These are phyloP conservation scores for Daldinia caldariorum DNA, from an alignment of 495 filamentous ascomycete species.

Conservation along the genomic window DNA sequence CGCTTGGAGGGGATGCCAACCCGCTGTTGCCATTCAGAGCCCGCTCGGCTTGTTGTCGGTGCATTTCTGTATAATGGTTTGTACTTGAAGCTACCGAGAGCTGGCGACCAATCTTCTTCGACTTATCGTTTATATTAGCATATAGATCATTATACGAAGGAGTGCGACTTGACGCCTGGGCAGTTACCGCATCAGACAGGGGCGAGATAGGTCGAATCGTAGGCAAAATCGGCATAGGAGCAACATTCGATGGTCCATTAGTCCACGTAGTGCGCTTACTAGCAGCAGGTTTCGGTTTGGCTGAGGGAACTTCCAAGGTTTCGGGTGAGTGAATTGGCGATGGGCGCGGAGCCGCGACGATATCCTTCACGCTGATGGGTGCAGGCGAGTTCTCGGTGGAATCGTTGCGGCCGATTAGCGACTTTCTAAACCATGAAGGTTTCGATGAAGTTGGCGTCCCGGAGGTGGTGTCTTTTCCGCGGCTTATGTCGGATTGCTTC, in stretches of 20 bases:
- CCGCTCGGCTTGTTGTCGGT: slow-evolving; percentile 90
- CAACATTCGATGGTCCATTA: slow-evolving; percentile 80
- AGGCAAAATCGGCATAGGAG: slow-evolving; percentile 97
- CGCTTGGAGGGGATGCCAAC: slow-evolving; percentile 69
- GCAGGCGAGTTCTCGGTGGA: slow-evolving; percentile 51
- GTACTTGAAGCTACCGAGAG: slow-evolving; percentile 93
- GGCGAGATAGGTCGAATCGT: slow-evolving; percentile 96
- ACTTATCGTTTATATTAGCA: slow-evolving; percentile 62
- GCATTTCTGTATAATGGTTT: slow-evolving; percentile 85
- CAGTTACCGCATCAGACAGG: slow-evolving; percentile 88
- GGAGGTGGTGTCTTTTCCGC: slow-evolving; percentile 73
- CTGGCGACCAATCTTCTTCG: slow-evolving; percentile 95
- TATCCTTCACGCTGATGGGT: slow-evolving; percentile 38
- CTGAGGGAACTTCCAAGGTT: slow-evolving; percentile 55
- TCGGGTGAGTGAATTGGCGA: slow-evolving; percentile 69
- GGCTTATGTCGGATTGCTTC: slow-evolving; percentile 84
- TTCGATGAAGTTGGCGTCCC: slow-evolving; percentile 76
- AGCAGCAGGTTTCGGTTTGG: slow-evolving; percentile 68
- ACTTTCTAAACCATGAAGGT: slow-evolving; percentile 95
- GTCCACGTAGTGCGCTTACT: slow-evolving; percentile 88
- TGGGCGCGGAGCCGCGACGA: slow-evolving; percentile 58
- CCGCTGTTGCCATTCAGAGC: slow-evolving; percentile 85
- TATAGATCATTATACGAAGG: slow-evolving; percentile 61
- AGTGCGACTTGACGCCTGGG: slow-evolving; percentile 72
- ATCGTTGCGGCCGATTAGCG: slow-evolving; percentile 75